phyloP scores from a whole-genome alignment of 371 early-diverging fungal genomes.

The Mucor sp. region DNA sequence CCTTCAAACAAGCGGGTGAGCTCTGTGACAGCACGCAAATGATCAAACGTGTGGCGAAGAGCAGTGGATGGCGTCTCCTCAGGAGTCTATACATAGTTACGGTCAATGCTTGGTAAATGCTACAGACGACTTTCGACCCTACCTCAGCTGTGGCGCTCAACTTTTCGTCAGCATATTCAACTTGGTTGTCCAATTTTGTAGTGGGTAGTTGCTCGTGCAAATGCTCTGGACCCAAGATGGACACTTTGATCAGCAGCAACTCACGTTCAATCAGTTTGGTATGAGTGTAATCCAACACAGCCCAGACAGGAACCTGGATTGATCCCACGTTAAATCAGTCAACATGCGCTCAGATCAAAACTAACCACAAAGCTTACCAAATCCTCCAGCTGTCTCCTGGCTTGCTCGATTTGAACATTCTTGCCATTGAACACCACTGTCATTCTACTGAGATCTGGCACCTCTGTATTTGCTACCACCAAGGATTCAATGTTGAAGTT shows the following conservation, averaged over 20 bases:
- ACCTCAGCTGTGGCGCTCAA: slow-evolving; percentile 30
- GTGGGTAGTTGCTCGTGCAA: slow-evolving; percentile 55
- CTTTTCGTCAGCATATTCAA: slow-evolving; percentile 48
- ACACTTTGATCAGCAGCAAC: slow-evolving; percentile 90
- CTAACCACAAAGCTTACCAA: slow-evolving; percentile 52
- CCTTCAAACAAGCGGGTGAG: slow-evolving; percentile 87
- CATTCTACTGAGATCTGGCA: slow-evolving; percentile 91
- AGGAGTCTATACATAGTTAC: not conserved
- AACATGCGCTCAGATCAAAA: not conserved
- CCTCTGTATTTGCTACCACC: slow-evolving; percentile 94
- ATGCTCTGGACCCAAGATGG: slow-evolving; percentile 78
- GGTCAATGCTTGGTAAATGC: not conserved
- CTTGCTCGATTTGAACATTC: slow-evolving; percentile 86
- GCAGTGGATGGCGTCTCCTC: slow-evolving; percentile 44
- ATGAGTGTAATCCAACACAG: slow-evolving; percentile 92
- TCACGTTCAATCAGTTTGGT: slow-evolving; percentile 89
- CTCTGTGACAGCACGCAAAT: slow-evolving; percentile 81
- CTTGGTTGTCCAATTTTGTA: slow-evolving; percentile 42
- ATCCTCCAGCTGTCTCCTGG: slow-evolving; percentile 92
- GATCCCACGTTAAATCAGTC: too few relatives aligned
- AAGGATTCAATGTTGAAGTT: slow-evolving; percentile 97
- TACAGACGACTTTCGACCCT: not conserved
- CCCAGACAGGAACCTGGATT: slow-evolving; percentile 90
- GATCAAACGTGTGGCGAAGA: slow-evolving; percentile 71
- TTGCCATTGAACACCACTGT: slow-evolving; percentile 93